Conservation (phyloP, 2,329 filamentous ascomycete species). For the Akanthomyces lecanii region DNA sequence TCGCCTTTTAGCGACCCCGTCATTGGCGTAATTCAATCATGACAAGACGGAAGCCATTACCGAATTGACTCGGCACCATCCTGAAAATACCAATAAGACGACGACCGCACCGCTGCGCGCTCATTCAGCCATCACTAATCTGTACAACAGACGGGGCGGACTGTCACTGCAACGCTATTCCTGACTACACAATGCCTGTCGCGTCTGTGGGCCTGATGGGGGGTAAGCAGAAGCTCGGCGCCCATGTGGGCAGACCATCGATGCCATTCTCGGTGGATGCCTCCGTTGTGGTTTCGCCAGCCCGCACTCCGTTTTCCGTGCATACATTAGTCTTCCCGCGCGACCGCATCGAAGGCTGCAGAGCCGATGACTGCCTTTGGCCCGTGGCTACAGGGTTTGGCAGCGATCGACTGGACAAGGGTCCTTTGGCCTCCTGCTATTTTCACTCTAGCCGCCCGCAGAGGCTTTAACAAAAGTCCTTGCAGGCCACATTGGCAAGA, state of each 20-base stretch:
- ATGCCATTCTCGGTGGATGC: constrained; percentile 17
- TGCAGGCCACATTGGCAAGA: not conserved
- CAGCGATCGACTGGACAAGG: constrained; percentile 13
- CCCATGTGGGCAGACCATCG: constrained; percentile 10
- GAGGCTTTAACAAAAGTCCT: constrained; percentile 7
- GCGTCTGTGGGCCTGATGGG: not conserved
- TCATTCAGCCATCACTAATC: not conserved
- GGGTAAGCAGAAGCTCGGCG: constrained; percentile 15
- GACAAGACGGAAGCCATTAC: not conserved
- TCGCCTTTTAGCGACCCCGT: not conserved
- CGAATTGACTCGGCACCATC: not conserved
- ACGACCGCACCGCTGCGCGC: not conserved
- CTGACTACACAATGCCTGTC: constrained; percentile 2
- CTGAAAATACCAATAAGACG: not conserved
- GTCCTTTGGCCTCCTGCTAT: not conserved
- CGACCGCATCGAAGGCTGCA: constrained; percentile 16
- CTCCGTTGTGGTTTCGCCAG: constrained; percentile 14
- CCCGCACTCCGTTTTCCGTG: constrained; percentile 13
- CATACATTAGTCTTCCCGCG: constrained; percentile 17
- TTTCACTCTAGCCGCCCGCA: constrained; percentile 2
- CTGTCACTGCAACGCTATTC: constrained; percentile 6
- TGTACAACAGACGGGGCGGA: not conserved
- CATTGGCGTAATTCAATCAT: not conserved
- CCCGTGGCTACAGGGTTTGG: constrained; percentile 15
- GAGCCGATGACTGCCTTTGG: not conserved